These are phyloP conservation scores for Fusarium coffeatum DNA, from an alignment of 2,329 filamentous ascomycete species.

Conservation along the genomic window DNA sequence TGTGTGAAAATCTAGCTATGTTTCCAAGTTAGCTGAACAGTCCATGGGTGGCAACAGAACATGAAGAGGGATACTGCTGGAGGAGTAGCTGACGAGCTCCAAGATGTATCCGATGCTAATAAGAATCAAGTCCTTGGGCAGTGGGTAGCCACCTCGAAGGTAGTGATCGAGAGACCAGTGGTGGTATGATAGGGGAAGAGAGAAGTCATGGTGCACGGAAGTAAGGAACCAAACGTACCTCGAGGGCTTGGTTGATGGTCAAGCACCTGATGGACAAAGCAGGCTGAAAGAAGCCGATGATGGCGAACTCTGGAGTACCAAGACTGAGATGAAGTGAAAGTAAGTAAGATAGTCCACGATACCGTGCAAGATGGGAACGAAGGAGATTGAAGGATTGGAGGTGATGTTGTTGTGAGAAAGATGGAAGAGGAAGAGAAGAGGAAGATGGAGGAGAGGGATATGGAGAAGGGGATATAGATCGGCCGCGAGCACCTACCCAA, in stretches of 20 bases:
- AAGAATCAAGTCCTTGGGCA: not conserved
- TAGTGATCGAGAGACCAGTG: no score
- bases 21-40: not conserved
- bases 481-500: conserved; percentile 39
- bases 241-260: conserved; percentile 42
- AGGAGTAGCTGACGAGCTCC: not conserved
- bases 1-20: conserved; percentile 47
- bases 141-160: no score
- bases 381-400: conserved; percentile 53
- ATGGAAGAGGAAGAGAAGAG: conserved; percentile 33
- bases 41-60: not conserved
- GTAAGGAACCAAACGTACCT: conserved; percentile 40
- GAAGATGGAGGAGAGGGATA: conserved; percentile 4
- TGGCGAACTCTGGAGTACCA: conserved; percentile 62
- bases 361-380: conserved; percentile 66
- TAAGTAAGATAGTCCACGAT: conserved; percentile 70
- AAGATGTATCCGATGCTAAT: not conserved
- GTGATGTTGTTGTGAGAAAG: conserved; percentile 62
- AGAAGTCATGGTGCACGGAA: not conserved
- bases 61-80: not conserved
- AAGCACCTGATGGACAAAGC: conserved; percentile 47
- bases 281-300: conserved; percentile 49
- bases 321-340: conserved; percentile 67
- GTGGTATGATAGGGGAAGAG: not conserved
- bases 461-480: not conserved